Evolutionary conservation across 305 asterid species (phyloP).

Genomic region (Caryopteris hybrid): DNA sequence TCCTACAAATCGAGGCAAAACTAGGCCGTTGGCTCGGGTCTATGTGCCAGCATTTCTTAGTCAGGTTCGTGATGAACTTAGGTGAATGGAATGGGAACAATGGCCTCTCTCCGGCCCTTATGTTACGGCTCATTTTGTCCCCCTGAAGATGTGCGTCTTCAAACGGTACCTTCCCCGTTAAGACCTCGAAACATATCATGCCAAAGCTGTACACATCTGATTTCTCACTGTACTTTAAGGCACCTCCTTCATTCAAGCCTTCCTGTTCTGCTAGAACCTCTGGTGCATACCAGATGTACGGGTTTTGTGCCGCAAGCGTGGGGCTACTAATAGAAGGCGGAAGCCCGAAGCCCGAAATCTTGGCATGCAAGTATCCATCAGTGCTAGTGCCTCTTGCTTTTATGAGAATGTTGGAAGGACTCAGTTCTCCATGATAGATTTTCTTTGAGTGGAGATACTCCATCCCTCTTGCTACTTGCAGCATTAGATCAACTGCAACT

Average conservation of each 20-base stretch:
- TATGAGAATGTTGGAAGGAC: slow-evolving; percentile 55
- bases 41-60: slow-evolving; percentile 79
- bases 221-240: slow-evolving; percentile 48
- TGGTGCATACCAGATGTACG: slow-evolving; percentile 77
- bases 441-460: slow-evolving; percentile 79
- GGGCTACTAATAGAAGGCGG: slow-evolving; percentile 25
- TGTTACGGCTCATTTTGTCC: slow-evolving; percentile 82
- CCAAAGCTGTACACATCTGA: slow-evolving; percentile 88
- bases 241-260: slow-evolving; percentile 6
- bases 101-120: slow-evolving; percentile 89
- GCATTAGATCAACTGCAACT: slow-evolving; percentile 63
- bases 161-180: slow-evolving; percentile 89
- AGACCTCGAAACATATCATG: slow-evolving; percentile 78
- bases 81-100: slow-evolving; percentile 78
- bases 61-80: slow-evolving; percentile 62
- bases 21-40: slow-evolving; percentile 74
- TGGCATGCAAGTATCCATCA: slow-evolving; percentile 64
- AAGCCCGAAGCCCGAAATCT: slow-evolving; percentile 65
- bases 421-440: slow-evolving; percentile 69
- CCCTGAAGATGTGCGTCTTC: slow-evolving; percentile 88
- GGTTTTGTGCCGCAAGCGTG: slow-evolving; percentile 27
- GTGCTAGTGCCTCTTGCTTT: slow-evolving; percentile 35
- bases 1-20: slow-evolving; percentile 68
- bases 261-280: slow-evolving; percentile 76
- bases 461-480: slow-evolving; percentile 91